Evolutionary conservation across 331 rosid species (phyloP).

Genomic region (Telfairia occidentalis): DNA sequence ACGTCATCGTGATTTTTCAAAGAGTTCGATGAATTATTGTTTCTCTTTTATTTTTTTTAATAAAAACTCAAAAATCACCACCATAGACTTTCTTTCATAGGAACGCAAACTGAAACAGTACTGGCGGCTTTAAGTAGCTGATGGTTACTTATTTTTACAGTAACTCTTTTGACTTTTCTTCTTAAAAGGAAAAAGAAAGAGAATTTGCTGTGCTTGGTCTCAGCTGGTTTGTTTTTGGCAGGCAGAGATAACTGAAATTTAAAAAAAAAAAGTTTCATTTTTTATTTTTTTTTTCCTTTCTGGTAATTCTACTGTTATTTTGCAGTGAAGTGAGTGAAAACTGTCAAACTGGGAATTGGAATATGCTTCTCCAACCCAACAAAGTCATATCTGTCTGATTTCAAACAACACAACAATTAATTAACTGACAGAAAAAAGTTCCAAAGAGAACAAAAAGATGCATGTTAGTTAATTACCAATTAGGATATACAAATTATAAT

Average conservation of each 20-base stretch:
- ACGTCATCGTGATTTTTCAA: neutral
- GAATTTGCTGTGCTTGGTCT: neutral
- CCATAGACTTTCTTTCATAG: neutral
- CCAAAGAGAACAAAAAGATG: neutral
- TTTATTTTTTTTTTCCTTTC: neutral
- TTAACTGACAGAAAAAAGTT: neutral
- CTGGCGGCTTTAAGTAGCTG: neutral
- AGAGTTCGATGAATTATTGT: neutral
- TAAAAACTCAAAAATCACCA: no score
- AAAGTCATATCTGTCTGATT: neutral
- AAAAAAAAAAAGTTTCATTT: neutral
- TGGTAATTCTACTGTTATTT: neutral
- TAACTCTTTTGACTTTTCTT: neutral
- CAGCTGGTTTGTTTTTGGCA: neutral
- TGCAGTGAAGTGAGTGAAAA: neutral
- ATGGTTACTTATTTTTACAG: constrained; percentile 5
- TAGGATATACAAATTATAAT: neutral
- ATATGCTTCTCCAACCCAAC: neutral
- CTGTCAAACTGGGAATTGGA: neutral
- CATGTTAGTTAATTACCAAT: neutral
- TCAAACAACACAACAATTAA: neutral
- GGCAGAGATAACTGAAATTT: no score
- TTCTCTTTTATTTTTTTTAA: no score
- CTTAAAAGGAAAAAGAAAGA: neutral
- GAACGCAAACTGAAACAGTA: no score